phyloP scores from a whole-genome alignment of 164 flowering plant genomes.

The Annona cherimola region DNA sequence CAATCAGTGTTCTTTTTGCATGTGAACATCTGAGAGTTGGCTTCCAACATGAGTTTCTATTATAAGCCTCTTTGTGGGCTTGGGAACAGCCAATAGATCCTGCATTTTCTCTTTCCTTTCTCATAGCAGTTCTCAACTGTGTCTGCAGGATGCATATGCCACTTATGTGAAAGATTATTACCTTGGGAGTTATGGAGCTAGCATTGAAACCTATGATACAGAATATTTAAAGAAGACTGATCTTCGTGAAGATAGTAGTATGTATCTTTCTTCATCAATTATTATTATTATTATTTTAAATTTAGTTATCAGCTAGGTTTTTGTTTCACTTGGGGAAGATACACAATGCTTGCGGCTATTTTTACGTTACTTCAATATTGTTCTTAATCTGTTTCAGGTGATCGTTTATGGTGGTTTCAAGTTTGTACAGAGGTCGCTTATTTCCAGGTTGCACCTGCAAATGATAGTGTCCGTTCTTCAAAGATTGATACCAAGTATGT shows the following conservation, averaged over 20 bases:
- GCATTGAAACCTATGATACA: conserved; percentile 58
- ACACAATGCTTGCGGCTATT: background rate
- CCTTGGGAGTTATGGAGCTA: conserved; percentile 40
- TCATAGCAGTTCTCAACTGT: conserved; percentile 1
- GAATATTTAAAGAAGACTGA: conserved; percentile 52
- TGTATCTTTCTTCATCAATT: background rate
- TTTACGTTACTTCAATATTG: background rate
- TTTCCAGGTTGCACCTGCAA: conserved; percentile 90
- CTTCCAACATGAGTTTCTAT: background rate
- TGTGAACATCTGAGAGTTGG: background rate
- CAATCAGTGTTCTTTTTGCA: background rate
- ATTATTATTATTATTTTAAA: background rate
- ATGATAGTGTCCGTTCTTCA: conserved; percentile 86
- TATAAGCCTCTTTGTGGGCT: background rate
- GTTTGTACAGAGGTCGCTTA: conserved; percentile 98
- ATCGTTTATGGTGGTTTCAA: conserved; percentile 97
- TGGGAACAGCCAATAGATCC: background rate
- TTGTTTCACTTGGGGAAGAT: conserved; percentile 1
- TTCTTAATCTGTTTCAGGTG: conserved; percentile 18
- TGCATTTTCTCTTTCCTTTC: background rate
- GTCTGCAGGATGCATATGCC: conserved; percentile 77
- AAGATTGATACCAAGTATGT: conserved; percentile 62
- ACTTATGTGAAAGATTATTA: conserved; percentile 64
- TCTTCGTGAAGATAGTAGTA: conserved; percentile 30
- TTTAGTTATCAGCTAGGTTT: background rate